phyloP scores from a whole-genome alignment of 2,329 filamentous ascomycete genomes.

The Laburnicola sp. region DNA sequence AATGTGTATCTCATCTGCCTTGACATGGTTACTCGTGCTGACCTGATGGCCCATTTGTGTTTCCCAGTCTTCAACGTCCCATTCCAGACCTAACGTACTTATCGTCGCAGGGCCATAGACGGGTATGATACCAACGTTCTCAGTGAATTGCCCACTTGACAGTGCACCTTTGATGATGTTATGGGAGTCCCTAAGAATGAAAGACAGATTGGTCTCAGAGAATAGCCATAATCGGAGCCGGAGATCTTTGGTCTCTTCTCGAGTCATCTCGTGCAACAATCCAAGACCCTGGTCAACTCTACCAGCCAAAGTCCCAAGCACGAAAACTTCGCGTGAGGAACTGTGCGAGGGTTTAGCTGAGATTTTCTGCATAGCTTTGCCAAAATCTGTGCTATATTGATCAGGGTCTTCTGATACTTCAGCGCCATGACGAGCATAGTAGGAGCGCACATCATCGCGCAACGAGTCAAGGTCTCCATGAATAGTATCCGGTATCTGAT shows the following conservation, averaged over 20 bases:
- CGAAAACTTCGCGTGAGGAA: slow-evolving; percentile 64
- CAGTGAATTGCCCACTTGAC: slow-evolving; percentile 61
- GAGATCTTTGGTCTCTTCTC: slow-evolving; percentile 51
- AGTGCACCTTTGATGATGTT: slow-evolving; percentile 69
- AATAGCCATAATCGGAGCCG: slow-evolving; percentile 70
- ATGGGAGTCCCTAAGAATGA: slow-evolving; percentile 70
- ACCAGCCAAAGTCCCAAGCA: slow-evolving; percentile 82
- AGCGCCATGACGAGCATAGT: slow-evolving; percentile 66
- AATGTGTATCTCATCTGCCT: slow-evolving; percentile 46
- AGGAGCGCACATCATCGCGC: slow-evolving; percentile 60
- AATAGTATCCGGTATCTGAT: slow-evolving; percentile 61
- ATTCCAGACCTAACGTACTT: slow-evolving; percentile 78
- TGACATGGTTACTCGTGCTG: slow-evolving; percentile 56
- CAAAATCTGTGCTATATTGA: slow-evolving; percentile 89
- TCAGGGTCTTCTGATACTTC: slow-evolving; percentile 71
- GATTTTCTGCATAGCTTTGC: slow-evolving; percentile 71
- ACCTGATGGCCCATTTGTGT: slow-evolving; percentile 58
- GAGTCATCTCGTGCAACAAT: slow-evolving; percentile 80
- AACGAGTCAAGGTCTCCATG: slow-evolving; percentile 93
- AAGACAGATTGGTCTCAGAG: slow-evolving; percentile 78
- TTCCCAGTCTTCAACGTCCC: slow-evolving; percentile 84
- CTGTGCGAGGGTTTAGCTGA: slow-evolving; percentile 43
- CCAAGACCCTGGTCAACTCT: slow-evolving; percentile 91
- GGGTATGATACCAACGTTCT: slow-evolving; percentile 84
- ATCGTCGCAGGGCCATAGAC: slow-evolving; percentile 78